Base-by-base conservation (phyloP, 495 filamentous ascomycete genomes). In the Penicillium bovifimosum region DNA sequence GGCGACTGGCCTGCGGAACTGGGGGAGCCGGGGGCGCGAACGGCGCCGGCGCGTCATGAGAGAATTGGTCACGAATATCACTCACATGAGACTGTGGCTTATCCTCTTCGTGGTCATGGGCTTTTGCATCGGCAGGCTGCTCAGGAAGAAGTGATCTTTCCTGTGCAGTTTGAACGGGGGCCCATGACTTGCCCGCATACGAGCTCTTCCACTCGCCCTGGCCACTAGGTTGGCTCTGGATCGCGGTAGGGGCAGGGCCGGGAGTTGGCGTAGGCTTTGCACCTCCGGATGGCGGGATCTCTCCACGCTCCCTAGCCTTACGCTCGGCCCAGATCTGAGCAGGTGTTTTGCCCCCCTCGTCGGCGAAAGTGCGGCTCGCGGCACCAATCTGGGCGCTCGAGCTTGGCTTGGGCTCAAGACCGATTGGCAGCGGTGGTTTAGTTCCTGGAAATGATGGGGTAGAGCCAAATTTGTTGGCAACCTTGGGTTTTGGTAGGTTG, bases 241-340 rank as follows among this genome's bases (percentile, higher is more conserved):
- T 69, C 1, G 85, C 49, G 8, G 43, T 24, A 26, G 31, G 66
- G 32, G 39, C n/a, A 26, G 34, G 66, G 32, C 18, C n/a, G n/a
- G 34, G 66, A 32, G 41, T 17, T 17, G 46, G 66, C 33, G 31
- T 77, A 18, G 83, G 69, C 34, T 71, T 63, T 3, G 72, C 63
- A 20, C 70, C 64, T 0, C 68, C 59, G 11, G 66, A 53, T 11
- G 61, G 38, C n/a, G 73, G 40, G 29, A 67, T 74, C 40, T 73
- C 29, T 66, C 84, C 86, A 16, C 85, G 77, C 62, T 95, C 86
- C 47, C 82, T 81, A 20, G 87, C 90, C 73, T 96, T 98, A 69
- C 87, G 95, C 71, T 99, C 93, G 0, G 91, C 91, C 93, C 93
- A 99, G 14, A 96, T 67, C 64, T 99, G 93, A 18, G 95, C 91